Conservation (phyloP, 202 grass and related monocot species). For the Musa balbisiana region DNA sequence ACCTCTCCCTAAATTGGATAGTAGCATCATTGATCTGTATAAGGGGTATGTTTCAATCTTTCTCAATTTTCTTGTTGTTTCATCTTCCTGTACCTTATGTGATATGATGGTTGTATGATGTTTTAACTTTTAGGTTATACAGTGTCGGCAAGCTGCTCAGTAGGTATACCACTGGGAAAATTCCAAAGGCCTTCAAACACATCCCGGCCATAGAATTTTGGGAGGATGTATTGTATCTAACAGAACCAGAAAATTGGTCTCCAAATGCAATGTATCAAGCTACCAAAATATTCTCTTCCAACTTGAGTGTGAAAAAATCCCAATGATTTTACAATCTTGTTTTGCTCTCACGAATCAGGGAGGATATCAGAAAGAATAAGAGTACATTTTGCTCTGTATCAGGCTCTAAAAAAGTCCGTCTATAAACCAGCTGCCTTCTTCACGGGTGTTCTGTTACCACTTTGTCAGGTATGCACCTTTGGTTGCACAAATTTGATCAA, state of each 20-base stretch:
- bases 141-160: constrained; percentile 78
- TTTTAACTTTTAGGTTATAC: constrained; percentile 3
- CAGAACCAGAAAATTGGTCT: constrained; percentile 81
- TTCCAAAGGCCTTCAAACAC: constrained; percentile 69
- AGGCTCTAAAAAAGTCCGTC: constrained; percentile 56
- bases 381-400: constrained; percentile 84
- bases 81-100: background rate
- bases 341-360: constrained; percentile 58
- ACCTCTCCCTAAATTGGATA: constrained; percentile 48
- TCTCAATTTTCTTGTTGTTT: background rate
- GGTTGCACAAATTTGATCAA: background rate
- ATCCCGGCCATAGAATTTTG: constrained; percentile 63
- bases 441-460: constrained; percentile 79
- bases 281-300: constrained; percentile 76
- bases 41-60: constrained; percentile 41
- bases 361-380: constrained; percentile 75
- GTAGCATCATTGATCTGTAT: constrained; percentile 45
- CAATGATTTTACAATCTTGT: constrained; percentile 65
- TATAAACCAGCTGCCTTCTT: constrained; percentile 81
- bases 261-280: constrained; percentile 86
- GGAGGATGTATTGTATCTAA: constrained; percentile 70
- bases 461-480: constrained; percentile 62
- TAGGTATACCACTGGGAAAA: constrained; percentile 76
- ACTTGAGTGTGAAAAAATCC: constrained; percentile 53
- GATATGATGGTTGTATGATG: background rate